These are phyloP conservation scores for Xanthoparmelia taractica DNA, from an alignment of 495 filamentous ascomycete species.

Conservation along the genomic window DNA sequence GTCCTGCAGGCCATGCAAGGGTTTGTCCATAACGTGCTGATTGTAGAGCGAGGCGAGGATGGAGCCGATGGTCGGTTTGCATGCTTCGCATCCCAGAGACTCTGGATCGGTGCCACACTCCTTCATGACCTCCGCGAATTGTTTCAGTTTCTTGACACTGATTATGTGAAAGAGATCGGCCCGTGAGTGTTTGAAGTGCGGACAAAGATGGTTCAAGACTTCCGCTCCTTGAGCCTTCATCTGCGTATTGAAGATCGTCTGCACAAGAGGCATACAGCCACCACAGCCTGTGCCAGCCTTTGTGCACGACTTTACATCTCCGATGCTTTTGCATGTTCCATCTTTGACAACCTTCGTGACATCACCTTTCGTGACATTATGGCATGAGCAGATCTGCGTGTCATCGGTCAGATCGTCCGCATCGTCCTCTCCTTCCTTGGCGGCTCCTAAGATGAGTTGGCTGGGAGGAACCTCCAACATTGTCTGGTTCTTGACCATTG, in stretches of 20 bases:
- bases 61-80: conserved; percentile 80
- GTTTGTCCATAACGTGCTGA: conserved; percentile 70
- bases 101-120: conserved; percentile 65
- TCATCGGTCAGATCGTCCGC: conserved; percentile 67
- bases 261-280: conserved; percentile 88
- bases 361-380: conserved; percentile 90
- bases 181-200: conserved; percentile 80
- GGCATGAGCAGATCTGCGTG: conserved; percentile 91
- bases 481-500: conserved; percentile 88
- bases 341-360: conserved; percentile 66
- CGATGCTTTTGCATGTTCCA: conserved; percentile 76
- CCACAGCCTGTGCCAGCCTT: conserved; percentile 94
- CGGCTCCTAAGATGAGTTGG: conserved; percentile 81
- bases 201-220: conserved; percentile 81
- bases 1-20: conserved; percentile 75
- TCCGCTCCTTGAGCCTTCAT: conserved; percentile 88
- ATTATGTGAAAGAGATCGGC: conserved; percentile 89
- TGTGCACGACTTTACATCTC: conserved; percentile 85
- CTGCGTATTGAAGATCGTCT: conserved; percentile 86
- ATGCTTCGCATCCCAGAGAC: conserved; percentile 82
- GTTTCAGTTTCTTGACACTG: conserved; percentile 70
- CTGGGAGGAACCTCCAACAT: conserved; percentile 73
- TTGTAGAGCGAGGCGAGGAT: conserved; percentile 85
- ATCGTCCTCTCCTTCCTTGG: conserved; percentile 65
- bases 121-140: conserved; percentile 74